phyloP scores from a whole-genome alignment of 2,329 filamentous ascomycete species.

The Cercospora citrullina region DNA sequence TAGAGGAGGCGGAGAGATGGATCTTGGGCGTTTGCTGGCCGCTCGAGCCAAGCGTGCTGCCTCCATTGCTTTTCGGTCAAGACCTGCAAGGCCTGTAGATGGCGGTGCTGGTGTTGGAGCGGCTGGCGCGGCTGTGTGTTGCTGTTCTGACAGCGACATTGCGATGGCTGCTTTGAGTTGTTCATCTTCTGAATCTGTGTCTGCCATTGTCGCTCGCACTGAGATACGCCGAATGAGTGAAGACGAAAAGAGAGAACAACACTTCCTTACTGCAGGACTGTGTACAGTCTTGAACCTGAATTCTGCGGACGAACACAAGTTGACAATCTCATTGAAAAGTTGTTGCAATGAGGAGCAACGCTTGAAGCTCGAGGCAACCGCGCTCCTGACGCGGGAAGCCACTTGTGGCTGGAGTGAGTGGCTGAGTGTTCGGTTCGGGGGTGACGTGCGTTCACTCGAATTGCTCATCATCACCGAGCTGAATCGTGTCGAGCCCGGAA shows the following conservation, averaged over 20 bases:
- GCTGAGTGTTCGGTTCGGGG: not conserved
- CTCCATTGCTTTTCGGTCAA: conserved; percentile 84
- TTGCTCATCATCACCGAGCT: conserved; percentile 1
- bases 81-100: conserved; percentile 46
- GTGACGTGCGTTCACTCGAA: not conserved
- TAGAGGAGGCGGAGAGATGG: conserved; percentile 41
- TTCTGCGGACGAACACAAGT: not conserved
- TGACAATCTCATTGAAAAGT: not conserved
- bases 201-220: conserved; percentile 7
- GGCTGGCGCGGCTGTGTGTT: not conserved
- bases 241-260: conserved; percentile 1
- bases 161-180: conserved; percentile 62
- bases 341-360: not conserved
- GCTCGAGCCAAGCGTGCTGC: conserved; percentile 73
- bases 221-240: not conserved
- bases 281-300: not conserved
- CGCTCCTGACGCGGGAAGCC: not conserved
- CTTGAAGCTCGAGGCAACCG: not conserved
- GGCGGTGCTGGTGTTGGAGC: not conserved
- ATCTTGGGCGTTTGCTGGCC: conserved; percentile 60
- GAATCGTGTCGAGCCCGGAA: not conserved
- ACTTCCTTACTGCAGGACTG: conserved; percentile 8
- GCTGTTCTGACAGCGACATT: conserved; percentile 31
- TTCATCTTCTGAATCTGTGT: conserved; percentile 54
- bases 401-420: not conserved